Evolutionary conservation across 2,329 filamentous ascomycete species (phyloP), one percentile per base, ranked within the genome.

Genomic region (Canariomyces notabilis): DNA sequence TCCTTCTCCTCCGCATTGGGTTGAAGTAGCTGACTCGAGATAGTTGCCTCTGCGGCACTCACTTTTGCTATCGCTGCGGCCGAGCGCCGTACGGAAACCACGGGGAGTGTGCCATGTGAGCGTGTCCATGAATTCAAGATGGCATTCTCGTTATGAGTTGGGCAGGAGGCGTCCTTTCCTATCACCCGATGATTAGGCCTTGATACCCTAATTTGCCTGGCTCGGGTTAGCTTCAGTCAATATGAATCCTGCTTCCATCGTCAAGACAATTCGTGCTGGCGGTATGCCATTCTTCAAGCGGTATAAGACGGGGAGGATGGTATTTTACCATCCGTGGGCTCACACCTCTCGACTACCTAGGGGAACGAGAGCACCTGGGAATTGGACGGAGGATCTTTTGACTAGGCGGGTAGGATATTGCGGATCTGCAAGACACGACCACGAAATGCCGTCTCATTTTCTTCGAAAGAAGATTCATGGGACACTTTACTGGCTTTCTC

Each of bases 31-130:
- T 43, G 12, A 48, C 45, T n/a, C 26, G 19, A 19, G 11, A 31
- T 20, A 56, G 52, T 2, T 54, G 54, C 26, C 18, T 46, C 3
- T 57, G 53, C 29, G 53, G 51, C 0, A 44, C 29, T 21, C 34
- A 55, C n/a, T 57, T 49, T 22, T 57, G 53, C 26, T 57, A 56
- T 29, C 41, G 44, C n/a, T 57, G 55, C 18, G 51, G 51, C 11
- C 31, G 35, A 37, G 39, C 36, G n/a, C 48, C 46, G 1, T 52
- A 52, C 31, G 22, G 23, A 2, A 34, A 21, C 21, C 46, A 54
- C 33, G 41, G 26, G 26, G 26, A 29, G 26, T 29, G 22, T 29
- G 47, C 34, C 14, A 40, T 46, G 49, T 52, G 41, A 53, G 4
- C 14, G 26, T 9, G 26, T 12, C n/a, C n/a, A n/a, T n/a, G n/a